These are phyloP conservation scores for Eimeria falciformis DNA, from an alignment of 169 alveolate species.

Conservation along the genomic window DNA sequence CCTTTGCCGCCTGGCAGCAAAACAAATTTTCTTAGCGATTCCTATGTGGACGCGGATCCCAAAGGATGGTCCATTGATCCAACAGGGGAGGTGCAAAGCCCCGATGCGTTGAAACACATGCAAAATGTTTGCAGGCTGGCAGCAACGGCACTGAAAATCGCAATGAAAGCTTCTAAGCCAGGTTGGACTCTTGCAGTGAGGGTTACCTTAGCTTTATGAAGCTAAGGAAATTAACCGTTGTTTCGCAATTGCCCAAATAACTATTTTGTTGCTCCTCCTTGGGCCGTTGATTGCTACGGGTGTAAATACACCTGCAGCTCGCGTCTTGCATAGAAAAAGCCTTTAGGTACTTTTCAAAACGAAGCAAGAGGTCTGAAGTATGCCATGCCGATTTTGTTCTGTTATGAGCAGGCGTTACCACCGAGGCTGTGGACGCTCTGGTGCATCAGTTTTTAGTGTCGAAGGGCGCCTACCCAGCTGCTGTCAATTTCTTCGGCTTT, in stretches of 20 bases:
- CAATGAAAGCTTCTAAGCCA: slow-evolving; percentile 10
- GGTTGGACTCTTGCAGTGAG: slow-evolving; percentile 13
- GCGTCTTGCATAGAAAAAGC: neutral
- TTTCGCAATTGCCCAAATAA: no score
- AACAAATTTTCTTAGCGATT: neutral
- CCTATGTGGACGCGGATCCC: slow-evolving; percentile 4
- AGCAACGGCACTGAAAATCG: slow-evolving; percentile 58
- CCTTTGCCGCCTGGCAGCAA: slow-evolving; percentile 15
- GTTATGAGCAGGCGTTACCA: slow-evolving; percentile 93
- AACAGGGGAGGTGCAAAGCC: slow-evolving; percentile 14
- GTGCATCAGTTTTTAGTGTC: slow-evolving; percentile 96
- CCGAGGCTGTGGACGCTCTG: slow-evolving; percentile 96
- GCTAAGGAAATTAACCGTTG: no score
- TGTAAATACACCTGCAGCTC: neutral
- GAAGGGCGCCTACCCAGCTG: slow-evolving; percentile 98
- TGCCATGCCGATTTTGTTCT: neutral
- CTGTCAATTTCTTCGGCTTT: slow-evolving; percentile 96
- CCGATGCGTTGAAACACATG: neutral
- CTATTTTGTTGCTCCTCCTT: no score
- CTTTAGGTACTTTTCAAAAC: neutral
- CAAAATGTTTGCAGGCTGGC: neutral
- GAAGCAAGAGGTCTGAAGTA: neutral
- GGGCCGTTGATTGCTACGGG: no score
- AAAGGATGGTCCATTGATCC: neutral
- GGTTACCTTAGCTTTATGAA: no score